Percentiles rank a stretch among this genome's conserved stretches.
Conservation (phyloP, 352 stramenopile genomes). For the Phytophthora citrophthora region DNA sequence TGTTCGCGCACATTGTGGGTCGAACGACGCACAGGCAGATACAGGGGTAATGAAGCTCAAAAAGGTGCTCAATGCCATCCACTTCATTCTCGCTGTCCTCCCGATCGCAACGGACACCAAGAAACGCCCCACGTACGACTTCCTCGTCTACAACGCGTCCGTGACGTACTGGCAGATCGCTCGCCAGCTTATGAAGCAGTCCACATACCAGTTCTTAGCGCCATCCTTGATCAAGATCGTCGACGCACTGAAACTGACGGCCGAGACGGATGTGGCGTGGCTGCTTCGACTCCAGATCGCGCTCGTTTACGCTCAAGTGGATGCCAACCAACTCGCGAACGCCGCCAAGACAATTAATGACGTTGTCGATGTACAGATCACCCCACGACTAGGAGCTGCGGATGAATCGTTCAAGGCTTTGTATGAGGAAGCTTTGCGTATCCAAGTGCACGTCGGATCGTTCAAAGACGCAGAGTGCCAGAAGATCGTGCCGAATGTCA, state of each 20-base stretch:
- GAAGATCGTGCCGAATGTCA: conserved; percentile 71
- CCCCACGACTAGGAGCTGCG: conserved; percentile 33
- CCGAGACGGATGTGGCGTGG: conserved; percentile 82
- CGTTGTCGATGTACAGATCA: conserved; percentile 65
- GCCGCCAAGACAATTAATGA: conserved; percentile 74
- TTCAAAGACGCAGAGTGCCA: conserved; percentile 83
- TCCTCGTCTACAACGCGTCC: conserved; percentile 92
- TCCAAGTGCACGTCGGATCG: conserved; percentile 75
- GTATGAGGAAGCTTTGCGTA: conserved; percentile 69
- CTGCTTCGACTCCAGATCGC: conserved; percentile 63
- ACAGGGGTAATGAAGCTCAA: conserved; percentile 51
- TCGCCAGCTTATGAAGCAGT: conserved; percentile 82
- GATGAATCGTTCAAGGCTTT: conserved; percentile 41
- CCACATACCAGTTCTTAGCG: conserved; percentile 76
- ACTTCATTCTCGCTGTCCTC: conserved; percentile 76
- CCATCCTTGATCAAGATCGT: conserved; percentile 67
- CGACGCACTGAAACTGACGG: conserved; percentile 71
- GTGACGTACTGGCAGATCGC: conserved; percentile 89
- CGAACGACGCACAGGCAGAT: conserved; percentile 44
- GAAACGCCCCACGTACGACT: conserved; percentile 83
- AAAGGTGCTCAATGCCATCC: conserved; percentile 75
- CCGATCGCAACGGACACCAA: conserved; percentile 67
- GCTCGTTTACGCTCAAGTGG: conserved; percentile 73
- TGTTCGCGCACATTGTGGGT: conserved; percentile 70
- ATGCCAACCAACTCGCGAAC: conserved; percentile 61